Evolutionary conservation across 2,329 filamentous ascomycete genomes (phyloP), one percentile per base, ranked within the genome.

Genomic region (Colletotrichum sp.): DNA sequence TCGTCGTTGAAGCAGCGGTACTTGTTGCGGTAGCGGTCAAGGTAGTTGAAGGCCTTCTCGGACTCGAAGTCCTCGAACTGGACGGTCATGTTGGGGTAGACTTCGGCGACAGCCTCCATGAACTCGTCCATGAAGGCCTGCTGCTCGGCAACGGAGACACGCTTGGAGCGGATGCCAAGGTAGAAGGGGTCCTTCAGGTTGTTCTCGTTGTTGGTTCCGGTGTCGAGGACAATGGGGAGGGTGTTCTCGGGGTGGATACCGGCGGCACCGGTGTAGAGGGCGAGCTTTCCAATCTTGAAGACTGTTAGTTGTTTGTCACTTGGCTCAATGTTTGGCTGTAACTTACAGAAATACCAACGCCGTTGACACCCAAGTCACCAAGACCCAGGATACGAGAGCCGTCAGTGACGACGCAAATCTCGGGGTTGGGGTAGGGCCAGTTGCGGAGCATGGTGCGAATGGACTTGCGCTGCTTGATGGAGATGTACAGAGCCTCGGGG

Each of bases 1-100:
- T 99, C 96, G 83, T 98, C 97, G 85, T 98, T 98, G 92, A 99
- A 99, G 90, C 95, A 97, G 85, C 95, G 96, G 89, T 98, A 96
- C 78, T 90, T 91, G 83, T 96, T 90, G 80, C 95, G 94, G 87
- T 98, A 98, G 76, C 95, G 92, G 83, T 97, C 94, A 55, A 98
- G 91, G 81, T 97, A 96, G 77, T 94, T 94, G 91, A 98, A 99
- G 62, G 97, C 96, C 86, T 93, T 93, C 80, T 92, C 90, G 82
- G 96, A 98, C 89, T 98, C 98, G 86, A 98, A 98, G 83, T 98
- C 97, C 85, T 98, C 96, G 81, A 98, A 98, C 84, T 98, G 97
- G 77, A 98, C 95, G 61, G 93, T 85, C 91, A 90, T 93, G 16
- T 90, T 86, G 32, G 90, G 91, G 84, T 87, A 92, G 34, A 93